These are phyloP conservation scores for Elaphomyces granulatus DNA, from an alignment of 495 filamentous ascomycete genomes.

Conservation along the genomic window DNA sequence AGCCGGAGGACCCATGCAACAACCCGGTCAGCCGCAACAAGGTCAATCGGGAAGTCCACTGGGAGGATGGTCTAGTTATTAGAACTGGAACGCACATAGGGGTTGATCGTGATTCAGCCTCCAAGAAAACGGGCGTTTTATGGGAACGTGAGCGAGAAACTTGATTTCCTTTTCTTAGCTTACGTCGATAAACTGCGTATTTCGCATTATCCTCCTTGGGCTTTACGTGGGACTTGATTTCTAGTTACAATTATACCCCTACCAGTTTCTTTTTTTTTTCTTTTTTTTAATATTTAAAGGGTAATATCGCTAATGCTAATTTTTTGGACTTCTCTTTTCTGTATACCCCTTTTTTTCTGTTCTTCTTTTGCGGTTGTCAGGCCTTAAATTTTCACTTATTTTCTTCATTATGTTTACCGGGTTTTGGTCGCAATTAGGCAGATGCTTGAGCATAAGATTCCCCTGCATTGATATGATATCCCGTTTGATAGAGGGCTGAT, in stretches of 20 bases:
- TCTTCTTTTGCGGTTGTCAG: constrained; percentile 8
- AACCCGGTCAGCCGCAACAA: constrained; percentile 29
- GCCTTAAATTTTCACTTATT: constrained; percentile 9
- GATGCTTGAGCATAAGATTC: neutral
- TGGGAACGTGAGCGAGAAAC: too few relatives aligned
- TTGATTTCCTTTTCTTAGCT: too few relatives aligned
- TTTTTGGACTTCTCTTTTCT: too few relatives aligned
- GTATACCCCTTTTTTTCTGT: constrained; percentile 2
- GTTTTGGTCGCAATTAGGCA: constrained; percentile 11
- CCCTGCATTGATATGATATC: neutral
- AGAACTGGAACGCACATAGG: too few relatives aligned
- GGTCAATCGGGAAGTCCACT: constrained; percentile 31
- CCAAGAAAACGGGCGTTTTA: constrained; percentile 7
- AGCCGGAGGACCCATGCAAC: constrained; percentile 26
- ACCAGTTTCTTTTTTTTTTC: constrained; percentile 4
- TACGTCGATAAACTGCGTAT: too few relatives aligned
- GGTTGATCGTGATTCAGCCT: too few relatives aligned
- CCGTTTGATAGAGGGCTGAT: too few relatives aligned
- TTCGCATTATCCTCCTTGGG: constrained; percentile 20
- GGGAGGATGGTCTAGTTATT: constrained; percentile 33
- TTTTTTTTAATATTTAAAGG: too few relatives aligned
- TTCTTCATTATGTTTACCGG: constrained; percentile 15
- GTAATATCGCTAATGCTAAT: too few relatives aligned
- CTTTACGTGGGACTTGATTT: constrained; percentile 4
- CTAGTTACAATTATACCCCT: constrained; percentile 4